Conservation (phyloP, 331 rosid species). For the Cydonia oblonga region DNA sequence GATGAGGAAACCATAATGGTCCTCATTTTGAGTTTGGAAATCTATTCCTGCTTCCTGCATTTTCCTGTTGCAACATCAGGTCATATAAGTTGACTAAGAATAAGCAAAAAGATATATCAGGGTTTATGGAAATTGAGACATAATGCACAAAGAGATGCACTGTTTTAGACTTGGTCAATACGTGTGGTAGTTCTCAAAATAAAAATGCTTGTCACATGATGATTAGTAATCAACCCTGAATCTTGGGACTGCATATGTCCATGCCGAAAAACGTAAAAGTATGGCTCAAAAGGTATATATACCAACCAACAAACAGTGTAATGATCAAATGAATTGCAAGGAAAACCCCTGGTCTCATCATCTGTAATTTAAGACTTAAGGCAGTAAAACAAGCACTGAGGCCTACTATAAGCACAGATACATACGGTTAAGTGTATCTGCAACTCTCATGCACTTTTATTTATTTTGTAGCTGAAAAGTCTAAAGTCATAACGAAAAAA, state of each 20-base stretch:
- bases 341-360: not conserved
- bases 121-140: not conserved
- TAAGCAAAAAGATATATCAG: not conserved
- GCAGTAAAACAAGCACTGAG: not conserved
- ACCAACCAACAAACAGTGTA: not conserved
- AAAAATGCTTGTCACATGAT: not conserved
- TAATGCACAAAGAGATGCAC: not conserved
- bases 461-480: not conserved
- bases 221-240: not conserved
- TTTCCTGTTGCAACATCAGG: constrained; percentile 40
- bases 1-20: constrained; percentile 72
- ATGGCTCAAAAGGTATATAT: not conserved
- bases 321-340: not conserved
- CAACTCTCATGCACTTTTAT: no score
- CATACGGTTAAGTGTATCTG: no score
- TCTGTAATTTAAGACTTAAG: not conserved
- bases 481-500: no score
- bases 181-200: not conserved
- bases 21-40: constrained; percentile 67
- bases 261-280: not conserved
- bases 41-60: constrained; percentile 79
- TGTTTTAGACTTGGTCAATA: not conserved
- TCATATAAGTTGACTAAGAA: constrained; percentile 1
- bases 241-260: not conserved
- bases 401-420: no score